Evolutionary conservation across 768 basidiomycete species (phyloP).

Genomic region (Boletus subcaerulescens): DNA sequence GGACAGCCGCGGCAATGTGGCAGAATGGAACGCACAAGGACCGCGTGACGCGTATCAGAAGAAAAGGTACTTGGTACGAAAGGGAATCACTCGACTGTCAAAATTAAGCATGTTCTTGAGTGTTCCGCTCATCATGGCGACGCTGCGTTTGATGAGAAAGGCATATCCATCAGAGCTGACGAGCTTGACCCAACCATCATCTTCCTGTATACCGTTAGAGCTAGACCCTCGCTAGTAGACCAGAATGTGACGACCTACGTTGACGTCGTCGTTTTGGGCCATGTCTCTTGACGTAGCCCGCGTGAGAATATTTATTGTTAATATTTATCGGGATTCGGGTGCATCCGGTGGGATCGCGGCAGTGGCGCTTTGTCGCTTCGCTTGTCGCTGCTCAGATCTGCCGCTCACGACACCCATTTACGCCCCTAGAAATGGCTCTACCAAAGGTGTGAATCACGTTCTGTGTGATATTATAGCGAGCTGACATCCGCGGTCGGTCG

Average conservation of each 20-base stretch:
- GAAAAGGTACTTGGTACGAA: slow-evolving; percentile 3
- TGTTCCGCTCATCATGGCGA: slow-evolving; percentile 77
- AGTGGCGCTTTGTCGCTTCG: not conserved
- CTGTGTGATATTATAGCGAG: not conserved
- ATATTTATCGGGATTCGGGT: slow-evolving; percentile 18
- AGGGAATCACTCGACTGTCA: slow-evolving; percentile 46
- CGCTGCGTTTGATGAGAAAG: slow-evolving; percentile 72
- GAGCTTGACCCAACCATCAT: slow-evolving; percentile 70
- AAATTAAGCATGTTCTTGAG: slow-evolving; percentile 78
- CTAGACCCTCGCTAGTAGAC: not conserved
- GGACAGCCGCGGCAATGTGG: slow-evolving; percentile 7
- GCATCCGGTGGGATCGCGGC: not conserved
- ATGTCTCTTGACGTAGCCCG: not conserved
- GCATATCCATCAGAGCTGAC: slow-evolving; percentile 77
- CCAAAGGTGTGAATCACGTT: slow-evolving; percentile 31
- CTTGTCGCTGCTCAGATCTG: slow-evolving; percentile 3
- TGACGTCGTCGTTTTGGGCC: not conserved
- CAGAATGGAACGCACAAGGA: slow-evolving; percentile 7
- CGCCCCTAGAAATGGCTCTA: slow-evolving; percentile 30
- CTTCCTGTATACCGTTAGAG: slow-evolving; percentile 12
- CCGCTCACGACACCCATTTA: slow-evolving; percentile 13
- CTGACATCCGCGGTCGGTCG: slow-evolving; percentile 8
- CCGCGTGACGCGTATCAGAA: slow-evolving; percentile 7
- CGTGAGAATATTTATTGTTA: slow-evolving; percentile 19
- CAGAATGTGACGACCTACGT: slow-evolving; percentile 13